A percentile compares a stretch with the other conserved stretches of the same genome.
These are phyloP conservation scores for Glycine latifolia DNA, from an alignment of 306 rosid genomes.

Conservation along the genomic window DNA sequence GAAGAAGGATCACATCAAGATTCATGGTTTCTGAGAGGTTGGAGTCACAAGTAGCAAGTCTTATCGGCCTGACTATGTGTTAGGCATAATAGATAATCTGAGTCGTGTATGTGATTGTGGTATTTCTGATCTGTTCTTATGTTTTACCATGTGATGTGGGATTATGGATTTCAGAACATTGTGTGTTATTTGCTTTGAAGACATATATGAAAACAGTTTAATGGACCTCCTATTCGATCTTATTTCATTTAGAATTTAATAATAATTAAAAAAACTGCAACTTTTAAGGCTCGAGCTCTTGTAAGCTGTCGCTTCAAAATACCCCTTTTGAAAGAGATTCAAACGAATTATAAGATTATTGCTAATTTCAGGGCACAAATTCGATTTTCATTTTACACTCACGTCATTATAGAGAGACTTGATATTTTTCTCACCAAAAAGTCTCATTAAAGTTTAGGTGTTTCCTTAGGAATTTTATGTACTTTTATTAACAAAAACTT, in stretches of 20 bases:
- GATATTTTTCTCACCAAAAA: too few species aligned
- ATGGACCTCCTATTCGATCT: neutral
- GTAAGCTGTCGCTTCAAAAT: too few species aligned
- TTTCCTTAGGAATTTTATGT: too few species aligned
- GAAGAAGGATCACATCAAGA: constrained; percentile 45
- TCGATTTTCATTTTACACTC: too few species aligned
- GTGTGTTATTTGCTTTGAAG: constrained; percentile 41
- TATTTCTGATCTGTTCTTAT: constrained; percentile 18
- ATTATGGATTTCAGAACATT: constrained; percentile 49
- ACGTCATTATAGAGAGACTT: too few species aligned
- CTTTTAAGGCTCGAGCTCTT: neutral
- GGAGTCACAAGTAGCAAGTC: constrained; percentile 43
- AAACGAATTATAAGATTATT: too few species aligned
- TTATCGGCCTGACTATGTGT: constrained; percentile 30
- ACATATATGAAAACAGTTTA: constrained; percentile 36
- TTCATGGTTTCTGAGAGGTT: constrained; percentile 73
- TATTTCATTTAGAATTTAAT: constrained; percentile 4
- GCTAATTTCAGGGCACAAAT: too few species aligned
- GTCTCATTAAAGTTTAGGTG: too few species aligned
- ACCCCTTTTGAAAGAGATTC: too few species aligned
- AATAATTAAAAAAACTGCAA: too few species aligned
- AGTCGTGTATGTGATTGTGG: constrained; percentile 46
- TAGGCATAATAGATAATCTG: neutral
- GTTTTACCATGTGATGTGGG: constrained; percentile 53
- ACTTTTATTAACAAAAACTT: too few species aligned